These are phyloP conservation scores for Phytophthora foliorum DNA, from an alignment of 352 stramenopile species.

Conservation along the genomic window DNA sequence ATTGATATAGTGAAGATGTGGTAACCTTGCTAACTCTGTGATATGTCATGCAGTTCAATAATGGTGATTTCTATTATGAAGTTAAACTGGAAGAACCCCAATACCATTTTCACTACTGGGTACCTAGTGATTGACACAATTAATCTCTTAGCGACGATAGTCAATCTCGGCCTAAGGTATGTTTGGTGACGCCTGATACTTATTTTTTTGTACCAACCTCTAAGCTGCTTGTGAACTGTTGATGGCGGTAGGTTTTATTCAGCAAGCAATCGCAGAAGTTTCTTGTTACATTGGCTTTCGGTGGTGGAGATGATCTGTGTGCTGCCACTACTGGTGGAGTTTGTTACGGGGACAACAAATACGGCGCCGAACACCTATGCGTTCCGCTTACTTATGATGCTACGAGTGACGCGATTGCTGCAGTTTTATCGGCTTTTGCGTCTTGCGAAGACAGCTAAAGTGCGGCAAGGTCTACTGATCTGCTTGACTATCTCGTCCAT, in stretches of 20 bases:
- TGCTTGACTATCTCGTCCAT: constrained; percentile 63
- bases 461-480: constrained; percentile 63
- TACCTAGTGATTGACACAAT: constrained; percentile 58
- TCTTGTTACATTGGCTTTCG: constrained; percentile 71
- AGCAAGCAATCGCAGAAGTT: constrained; percentile 63
- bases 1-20: neutral
- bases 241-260: constrained; percentile 61
- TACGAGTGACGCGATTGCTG: constrained; percentile 66
- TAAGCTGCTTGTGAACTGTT: constrained; percentile 1
- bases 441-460: constrained; percentile 66
- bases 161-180: constrained; percentile 60
- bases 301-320: constrained; percentile 63
- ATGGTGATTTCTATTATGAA: constrained; percentile 74
- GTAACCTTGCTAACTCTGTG: neutral
- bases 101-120: constrained; percentile 36
- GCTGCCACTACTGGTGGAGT: constrained; percentile 53
- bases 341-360: constrained; percentile 28
- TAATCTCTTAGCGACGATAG: constrained; percentile 58
- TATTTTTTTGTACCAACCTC: neutral
- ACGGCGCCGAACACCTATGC: constrained; percentile 49
- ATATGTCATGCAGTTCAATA: constrained; percentile 34
- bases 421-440: constrained; percentile 73
- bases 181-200: neutral
- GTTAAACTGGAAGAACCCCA: constrained; percentile 66
- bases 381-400: constrained; percentile 71